These are phyloP conservation scores for Cryptococcus neoformans DNA, from an alignment of 1,284 basidiomycete genomes.

Conservation along the genomic window DNA sequence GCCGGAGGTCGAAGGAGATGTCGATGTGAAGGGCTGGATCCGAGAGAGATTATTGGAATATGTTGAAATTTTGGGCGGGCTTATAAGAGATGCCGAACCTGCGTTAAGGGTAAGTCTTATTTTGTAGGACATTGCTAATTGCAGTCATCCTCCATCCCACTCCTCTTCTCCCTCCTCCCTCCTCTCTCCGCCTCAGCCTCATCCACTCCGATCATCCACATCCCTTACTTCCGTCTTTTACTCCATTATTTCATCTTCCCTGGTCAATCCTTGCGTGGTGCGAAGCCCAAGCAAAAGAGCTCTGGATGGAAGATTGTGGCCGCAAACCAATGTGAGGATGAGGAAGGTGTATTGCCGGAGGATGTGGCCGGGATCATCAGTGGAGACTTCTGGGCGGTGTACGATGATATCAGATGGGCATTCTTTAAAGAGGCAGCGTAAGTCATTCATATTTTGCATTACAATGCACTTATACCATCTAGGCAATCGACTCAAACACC, in stretches of 20 bases:
- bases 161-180: constrained; percentile 55
- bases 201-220: constrained; percentile 28
- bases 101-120: constrained; percentile 55
- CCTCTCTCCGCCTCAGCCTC: constrained; percentile 64
- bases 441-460: constrained; percentile 20
- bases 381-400: constrained; percentile 50
- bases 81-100: constrained; percentile 71
- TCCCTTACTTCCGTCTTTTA: constrained; percentile 43
- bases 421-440: constrained; percentile 82
- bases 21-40: constrained; percentile 61
- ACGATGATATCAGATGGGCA: constrained; percentile 82
- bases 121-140: no score
- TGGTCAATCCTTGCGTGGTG: constrained; percentile 37
- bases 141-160: no score
- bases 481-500: background rate
- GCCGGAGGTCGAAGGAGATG: constrained; percentile 38
- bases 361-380: constrained; percentile 56
- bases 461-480: background rate
- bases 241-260: constrained; percentile 39
- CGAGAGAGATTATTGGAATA: constrained; percentile 66
- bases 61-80: constrained; percentile 62
- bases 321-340: constrained; percentile 31
- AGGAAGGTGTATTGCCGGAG: constrained; percentile 57
- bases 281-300: constrained; percentile 27
- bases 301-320: constrained; percentile 14